phyloP scores from a whole-genome alignment of 148 eudicot genomes.

The Persicaria maculosa region DNA sequence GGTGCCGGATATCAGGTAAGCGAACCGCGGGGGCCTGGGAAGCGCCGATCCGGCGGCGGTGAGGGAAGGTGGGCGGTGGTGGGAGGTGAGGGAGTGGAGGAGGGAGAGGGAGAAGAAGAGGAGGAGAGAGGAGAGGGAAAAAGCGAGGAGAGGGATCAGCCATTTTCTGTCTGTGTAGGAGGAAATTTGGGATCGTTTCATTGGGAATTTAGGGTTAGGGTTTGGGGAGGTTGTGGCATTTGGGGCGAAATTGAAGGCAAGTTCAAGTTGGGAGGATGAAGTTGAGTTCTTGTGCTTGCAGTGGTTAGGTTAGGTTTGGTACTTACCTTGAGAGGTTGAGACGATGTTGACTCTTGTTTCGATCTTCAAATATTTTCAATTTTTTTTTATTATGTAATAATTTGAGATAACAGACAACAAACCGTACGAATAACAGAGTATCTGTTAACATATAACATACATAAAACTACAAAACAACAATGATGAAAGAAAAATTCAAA shows the following conservation, averaged over 20 bases:
- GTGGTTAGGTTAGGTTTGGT: too few relatives aligned
- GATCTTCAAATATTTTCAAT: too few relatives aligned
- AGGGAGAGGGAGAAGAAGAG: constrained; percentile 20
- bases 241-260: background rate
- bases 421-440: too few relatives aligned
- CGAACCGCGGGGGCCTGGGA: constrained; percentile 55
- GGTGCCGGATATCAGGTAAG: constrained; percentile 65
- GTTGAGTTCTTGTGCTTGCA: too few relatives aligned
- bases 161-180: constrained; percentile 26
- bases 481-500: too few relatives aligned
- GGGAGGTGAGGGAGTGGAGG: constrained; percentile 12
- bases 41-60: constrained; percentile 1
- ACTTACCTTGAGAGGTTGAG: too few relatives aligned
- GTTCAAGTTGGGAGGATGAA: background rate
- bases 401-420: too few relatives aligned
- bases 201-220: constrained; percentile 14
- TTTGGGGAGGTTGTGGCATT: constrained; percentile 11
- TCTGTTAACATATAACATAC: too few relatives aligned
- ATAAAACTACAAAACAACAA: too few relatives aligned
- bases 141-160: constrained; percentile 15
- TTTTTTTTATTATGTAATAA: too few relatives aligned
- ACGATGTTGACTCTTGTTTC: too few relatives aligned
- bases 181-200: constrained; percentile 27
- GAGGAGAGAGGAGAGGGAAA: constrained; percentile 23
- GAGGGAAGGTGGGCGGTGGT: background rate